Base-by-base conservation (phyloP, 1,284 basidiomycete species). In the Heterobasidion occidentale region DNA sequence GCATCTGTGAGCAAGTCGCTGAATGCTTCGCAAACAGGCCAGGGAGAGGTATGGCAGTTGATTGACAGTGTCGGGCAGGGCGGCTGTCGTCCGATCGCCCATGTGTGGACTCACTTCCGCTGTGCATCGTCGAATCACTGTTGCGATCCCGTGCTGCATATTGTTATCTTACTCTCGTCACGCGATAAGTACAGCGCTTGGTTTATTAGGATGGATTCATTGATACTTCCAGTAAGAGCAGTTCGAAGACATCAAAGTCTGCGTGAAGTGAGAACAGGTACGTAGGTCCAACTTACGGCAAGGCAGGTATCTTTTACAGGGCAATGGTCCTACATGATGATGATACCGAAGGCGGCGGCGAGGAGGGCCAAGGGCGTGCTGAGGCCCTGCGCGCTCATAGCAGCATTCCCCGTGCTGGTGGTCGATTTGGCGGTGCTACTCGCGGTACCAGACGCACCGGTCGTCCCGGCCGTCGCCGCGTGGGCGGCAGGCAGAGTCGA, bases 401-500 rank as follows among this genome's bases (percentile, higher is more conserved):
- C 54, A 8, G 54, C 58, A 14, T 47, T 59, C 11, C 19, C 14
- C 9, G 17, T 47, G 9, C 17, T 19, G 17, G 14, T 6, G 5
- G 20, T 14, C 9, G 12, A 36, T 3, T 34, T 42, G 46, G 52
- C 6, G 2, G 15, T 51, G n/a, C 54, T 9, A 15, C 58, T 36
- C 33, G n/a, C 34, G 11, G 50, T 35, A 27, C 51, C 46, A 27
- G 46, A n/a, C 14, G 19, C 38, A 36, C n/a, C 11, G n/a, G 58
- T 36, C 12, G 46, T 12, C 12, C 54, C 36, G 19, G 52, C 7
- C 9, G 48, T 20, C 7, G 33, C 15, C 15, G 55, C 8, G 17
- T 14, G 14, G 27, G 70, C 61, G 51, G 67, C 63, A n/a, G 74
- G 62, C 36, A 90, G 74, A 3, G 86, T 88, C 38, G 82, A 77